Base-by-base conservation (phyloP, 1,139 yeast species). In the Hansenula sp. region DNA sequence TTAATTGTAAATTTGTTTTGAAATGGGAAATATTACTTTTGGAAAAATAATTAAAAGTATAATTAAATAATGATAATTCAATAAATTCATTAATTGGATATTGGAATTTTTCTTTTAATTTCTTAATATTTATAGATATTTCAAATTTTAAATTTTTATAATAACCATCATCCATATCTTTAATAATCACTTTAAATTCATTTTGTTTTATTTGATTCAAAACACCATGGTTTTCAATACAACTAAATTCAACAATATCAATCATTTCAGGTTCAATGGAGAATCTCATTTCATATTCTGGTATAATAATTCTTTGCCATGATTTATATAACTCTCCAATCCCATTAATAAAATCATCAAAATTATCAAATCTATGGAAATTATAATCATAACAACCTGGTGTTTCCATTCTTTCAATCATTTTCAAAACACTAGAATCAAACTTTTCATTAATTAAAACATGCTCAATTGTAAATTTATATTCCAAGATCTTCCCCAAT, bases 161-260 rank as follows among this genome's bases (percentile, higher is more conserved):
- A 31, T 32, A 45, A 1, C 57, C 59, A 39, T 52, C 56, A 29
- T 39, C 38, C 7, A 54, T 12, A 12, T 46, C 51, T 22, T 45
- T 44, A 6, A 53, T 27, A 9, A 39, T 29, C 7, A 51, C 22
- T 1, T 11, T 22, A 27, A 48, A 39, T 6, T 37, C 13, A 12
- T 42, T 19, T 10, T 29, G 12, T 7, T 45, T 38, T 18, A 27
- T 26, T 20, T 34, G 9, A 8, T 17, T 11, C 17, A 38, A n/a
- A 12, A 14, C 25, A 21, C 34, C 32, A 30, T 29, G 29, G 16
- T 30, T 14, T 18, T 38, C 41, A 19, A 25, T 29, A 26, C 8
- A 22, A 9, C 32, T 26, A 12, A 31, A 20, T 14, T 29, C 16
- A 6, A 25, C 17, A 12, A 39, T 29, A 8, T 16, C 18, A 11